phyloP scores from a whole-genome alignment of 2,329 filamentous ascomycete species.

The Epichloe typhina region DNA sequence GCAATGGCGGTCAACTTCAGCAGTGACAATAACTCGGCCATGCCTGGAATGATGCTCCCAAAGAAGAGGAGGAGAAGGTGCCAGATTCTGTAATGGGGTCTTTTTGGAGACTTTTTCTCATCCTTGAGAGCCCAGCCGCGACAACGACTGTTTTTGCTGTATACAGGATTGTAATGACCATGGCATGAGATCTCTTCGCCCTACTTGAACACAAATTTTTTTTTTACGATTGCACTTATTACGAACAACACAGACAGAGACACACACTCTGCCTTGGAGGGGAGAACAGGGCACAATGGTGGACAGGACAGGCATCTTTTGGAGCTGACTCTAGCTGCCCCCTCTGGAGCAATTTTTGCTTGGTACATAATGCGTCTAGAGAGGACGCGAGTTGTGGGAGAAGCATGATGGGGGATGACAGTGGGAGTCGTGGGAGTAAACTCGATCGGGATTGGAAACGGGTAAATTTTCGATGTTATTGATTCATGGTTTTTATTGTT shows the following conservation, averaged over 20 bases:
- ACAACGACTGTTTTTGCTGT: not conserved
- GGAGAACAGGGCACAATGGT: not conserved
- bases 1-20: constrained; percentile 27
- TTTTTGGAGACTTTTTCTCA: not conserved
- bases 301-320: constrained; percentile 6
- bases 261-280: not conserved
- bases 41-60: constrained; percentile 32
- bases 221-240: constrained; percentile 20
- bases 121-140: not conserved
- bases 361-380: constrained; percentile 8
- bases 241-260: constrained; percentile 9
- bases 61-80: constrained; percentile 81
- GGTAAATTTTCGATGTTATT: constrained; percentile 1
- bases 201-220: constrained; percentile 21
- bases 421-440: constrained; percentile 5
- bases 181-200: constrained; percentile 3
- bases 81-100: constrained; percentile 51
- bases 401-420: not conserved
- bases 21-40: constrained; percentile 24
- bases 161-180: constrained; percentile 28
- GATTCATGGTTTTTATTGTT: not conserved
- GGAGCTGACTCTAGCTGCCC: not conserved
- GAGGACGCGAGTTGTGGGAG: constrained; percentile 1
- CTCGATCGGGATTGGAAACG: constrained; percentile 3
- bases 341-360: constrained; percentile 1